Base-by-base conservation (phyloP, 1,284 basidiomycete species). In the Retiboletus fuscus region DNA sequence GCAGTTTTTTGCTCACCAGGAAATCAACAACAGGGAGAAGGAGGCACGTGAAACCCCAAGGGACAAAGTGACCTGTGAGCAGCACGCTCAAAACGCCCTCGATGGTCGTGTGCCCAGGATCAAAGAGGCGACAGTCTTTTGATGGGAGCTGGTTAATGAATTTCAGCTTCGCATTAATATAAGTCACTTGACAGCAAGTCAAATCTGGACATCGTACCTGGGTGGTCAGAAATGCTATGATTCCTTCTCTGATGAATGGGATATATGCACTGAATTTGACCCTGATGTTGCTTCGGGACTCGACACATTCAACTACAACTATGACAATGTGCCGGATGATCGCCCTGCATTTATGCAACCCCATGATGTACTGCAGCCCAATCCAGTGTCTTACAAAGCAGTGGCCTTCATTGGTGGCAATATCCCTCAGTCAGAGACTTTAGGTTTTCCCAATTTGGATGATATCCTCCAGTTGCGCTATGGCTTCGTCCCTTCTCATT, bases 191-290 rank as follows among this genome's bases (percentile, higher is more conserved):
- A n/a, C 5, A 7, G 61, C 60, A 43, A 22, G 8, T 12, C 4
- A 15, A 16, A 70, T 67, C 43, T 70, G 69, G 69, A 34, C 6
- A 0, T 39, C 26, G 1, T 67, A 70, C 41, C 46, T 24, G 1
- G 51, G 64, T 3, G 7, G 49, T 22, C 69, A 67, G n/a, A 70
- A 60, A 12, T 2, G 18, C 15, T 70, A 67, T 24, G 43, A 68
- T 61, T 2, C 43, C 11, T 70, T 70, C n/a, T 3, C 18, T 1
- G n/a, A 70, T 34, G 15, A 58, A 47, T 68, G 61, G 57, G 39
- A 70, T 20, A 53, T 70, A 28, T 68, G 66, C 28, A 64, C 66
- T 10, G 41, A 68, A 15, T 70, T 68, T 13, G 55, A 64, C n/a
- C 18, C 61, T n/a, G 11, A 24, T 5, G 5, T n/a, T 30, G 15